Conservation (phyloP, 352 stramenopile species). For the Phytophthora cryptogea region DNA sequence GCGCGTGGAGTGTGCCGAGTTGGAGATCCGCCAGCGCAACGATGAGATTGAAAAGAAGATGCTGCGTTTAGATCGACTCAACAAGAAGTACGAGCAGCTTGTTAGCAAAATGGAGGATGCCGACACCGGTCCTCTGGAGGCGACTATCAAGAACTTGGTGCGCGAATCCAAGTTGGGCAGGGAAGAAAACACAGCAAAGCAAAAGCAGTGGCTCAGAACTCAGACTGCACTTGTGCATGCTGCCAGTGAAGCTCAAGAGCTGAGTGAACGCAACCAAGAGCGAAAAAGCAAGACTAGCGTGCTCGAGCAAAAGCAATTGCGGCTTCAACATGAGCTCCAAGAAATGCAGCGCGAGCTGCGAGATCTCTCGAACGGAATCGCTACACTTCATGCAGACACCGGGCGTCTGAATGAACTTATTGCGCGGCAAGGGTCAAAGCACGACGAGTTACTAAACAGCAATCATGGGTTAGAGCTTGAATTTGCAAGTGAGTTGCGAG, state of each 20-base stretch:
- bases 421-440: slow-evolving; percentile 76
- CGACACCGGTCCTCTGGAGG: slow-evolving; percentile 93
- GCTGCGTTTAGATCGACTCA: slow-evolving; percentile 91
- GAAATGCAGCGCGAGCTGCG: slow-evolving; percentile 85
- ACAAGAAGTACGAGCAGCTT: slow-evolving; percentile 95
- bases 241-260: slow-evolving; percentile 86
- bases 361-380: slow-evolving; percentile 69
- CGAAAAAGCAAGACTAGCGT: slow-evolving; percentile 90
- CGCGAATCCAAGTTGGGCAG: slow-evolving; percentile 87
- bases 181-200: slow-evolving; percentile 70
- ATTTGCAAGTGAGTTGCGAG: slow-evolving; percentile 91
- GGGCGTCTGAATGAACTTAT: slow-evolving; percentile 94
- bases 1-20: slow-evolving; percentile 90
- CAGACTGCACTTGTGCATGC: slow-evolving; percentile 92
- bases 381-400: slow-evolving; percentile 92
- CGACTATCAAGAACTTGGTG: slow-evolving; percentile 92
- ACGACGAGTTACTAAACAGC: slow-evolving; percentile 84
- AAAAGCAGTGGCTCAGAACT: slow-evolving; percentile 91
- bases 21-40: slow-evolving; percentile 94
- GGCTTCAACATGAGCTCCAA: slow-evolving; percentile 84
- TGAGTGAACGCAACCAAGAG: slow-evolving; percentile 90
- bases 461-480: slow-evolving; percentile 91
- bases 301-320: slow-evolving; percentile 89
- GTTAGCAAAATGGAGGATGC: slow-evolving; percentile 89
- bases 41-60: slow-evolving; percentile 98